phyloP scores from a whole-genome alignment of 1,139 yeast genomes.

The Hemisphaericaspora xylanilytica region DNA sequence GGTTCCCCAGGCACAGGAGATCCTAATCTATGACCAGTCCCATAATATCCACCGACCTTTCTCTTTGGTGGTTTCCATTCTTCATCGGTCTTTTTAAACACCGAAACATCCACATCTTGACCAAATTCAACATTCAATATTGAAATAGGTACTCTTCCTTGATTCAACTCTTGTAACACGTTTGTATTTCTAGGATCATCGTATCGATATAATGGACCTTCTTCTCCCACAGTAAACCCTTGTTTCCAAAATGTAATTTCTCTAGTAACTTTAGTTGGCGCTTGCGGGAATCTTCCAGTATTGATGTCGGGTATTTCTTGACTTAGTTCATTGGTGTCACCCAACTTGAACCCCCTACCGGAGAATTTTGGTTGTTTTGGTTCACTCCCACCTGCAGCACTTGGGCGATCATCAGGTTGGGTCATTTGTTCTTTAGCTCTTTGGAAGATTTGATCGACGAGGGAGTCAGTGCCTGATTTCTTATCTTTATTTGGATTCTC shows the following conservation, averaged over 20 bases:
- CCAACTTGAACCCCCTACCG: conserved; percentile 83
- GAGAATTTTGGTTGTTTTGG: conserved; percentile 32
- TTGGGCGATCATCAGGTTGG: conserved; percentile 45
- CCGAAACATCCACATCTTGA: conserved; percentile 94
- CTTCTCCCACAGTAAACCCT: conserved; percentile 93
- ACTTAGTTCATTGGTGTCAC: conserved; percentile 55
- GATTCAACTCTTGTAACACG: conserved; percentile 74
- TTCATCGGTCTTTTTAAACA: conserved; percentile 77
- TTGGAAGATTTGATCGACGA: conserved; percentile 46
- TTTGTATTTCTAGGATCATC: conserved; percentile 86
- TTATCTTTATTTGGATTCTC: conserved; percentile 75
- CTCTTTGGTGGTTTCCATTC: conserved; percentile 74
- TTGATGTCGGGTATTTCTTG: conserved; percentile 27
- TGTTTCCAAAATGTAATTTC: conserved; percentile 93
- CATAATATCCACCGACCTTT: conserved; percentile 68
- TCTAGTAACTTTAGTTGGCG: conserved; percentile 56
- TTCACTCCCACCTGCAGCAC: conserved; percentile 23
- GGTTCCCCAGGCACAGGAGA: conserved; percentile 82
- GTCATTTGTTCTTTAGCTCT: conserved; percentile 44
- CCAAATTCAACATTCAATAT: conserved; percentile 81
- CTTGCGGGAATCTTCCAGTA: conserved; percentile 18
- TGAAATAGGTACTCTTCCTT: conserved; percentile 91
- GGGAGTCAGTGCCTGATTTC: conserved; percentile 41
- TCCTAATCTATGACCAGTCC: conserved; percentile 87
- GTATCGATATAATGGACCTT: conserved; percentile 78